Evolutionary conservation across 2,329 filamentous ascomycete genomes (phyloP), one percentile per base, ranked within the genome.

Genomic region (Aspergillus ustus): DNA sequence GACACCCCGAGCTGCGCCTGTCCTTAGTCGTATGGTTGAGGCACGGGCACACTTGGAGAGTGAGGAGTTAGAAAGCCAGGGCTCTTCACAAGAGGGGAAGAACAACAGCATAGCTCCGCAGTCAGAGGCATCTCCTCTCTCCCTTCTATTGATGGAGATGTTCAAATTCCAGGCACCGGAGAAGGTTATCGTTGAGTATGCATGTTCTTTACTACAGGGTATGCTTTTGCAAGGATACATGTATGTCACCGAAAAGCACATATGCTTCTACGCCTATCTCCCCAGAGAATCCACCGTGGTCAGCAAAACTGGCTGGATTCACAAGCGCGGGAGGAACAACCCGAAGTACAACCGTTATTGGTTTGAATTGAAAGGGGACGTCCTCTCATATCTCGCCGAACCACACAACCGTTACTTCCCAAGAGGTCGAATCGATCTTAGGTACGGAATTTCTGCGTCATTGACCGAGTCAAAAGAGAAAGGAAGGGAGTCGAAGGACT

Each of bases 231-330:
- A 97, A 73, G 95, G 95, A 6, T 97, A 95, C 75, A 89, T 99
- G 85, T 98, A 98, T 78, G 91, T 99, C 72, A 98, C 95, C 0
- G 84, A 90, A 63, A 91, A 89, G 69, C 95, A 99, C 74, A 91
- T 98, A 63, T 97, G 93, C 78, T 99, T 98, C 76, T 98, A 97
- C 74, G 93, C 95, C 44, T 97, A 97, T 74, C 84, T 98, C n/a
- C 93, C 93, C 7, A 96, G 93, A 82, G 97, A 95, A 83, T 87
- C 90, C 55, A 87, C 91, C 68, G 84, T 89, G 58, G 85, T 91
- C 19, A 86, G 89, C 67, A 98, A 97, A 77, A 94, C 93, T 1
- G 94, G 95, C 1, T 92, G 94, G 72, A 82, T 99, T 2, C 88
- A 87, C 59, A 98, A 98, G 78, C 91, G 91, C 62, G 94, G 95